A percentile compares a stretch with the other conserved stretches of the same genome.
phyloP scores from a whole-genome alignment of 768 basidiomycete species.

The Coprinellus micaceus region DNA sequence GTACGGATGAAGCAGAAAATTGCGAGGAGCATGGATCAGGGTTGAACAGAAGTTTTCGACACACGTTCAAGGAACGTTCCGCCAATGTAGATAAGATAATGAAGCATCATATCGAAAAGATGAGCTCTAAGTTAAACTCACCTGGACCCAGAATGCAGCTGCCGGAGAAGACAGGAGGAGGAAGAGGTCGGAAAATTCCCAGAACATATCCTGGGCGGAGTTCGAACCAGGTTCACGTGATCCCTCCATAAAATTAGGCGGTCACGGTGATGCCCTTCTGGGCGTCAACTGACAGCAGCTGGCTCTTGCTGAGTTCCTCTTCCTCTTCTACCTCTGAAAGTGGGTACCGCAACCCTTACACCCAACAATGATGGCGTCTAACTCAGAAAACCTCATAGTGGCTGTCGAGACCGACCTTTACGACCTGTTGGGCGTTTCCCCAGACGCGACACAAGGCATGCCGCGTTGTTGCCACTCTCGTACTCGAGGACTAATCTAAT shows the following conservation, averaged over 20 bases:
- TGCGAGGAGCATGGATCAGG: slow-evolving; percentile 35
- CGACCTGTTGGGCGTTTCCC: slow-evolving; percentile 74
- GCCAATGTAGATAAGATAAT: slow-evolving; percentile 90
- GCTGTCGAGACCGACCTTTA: slow-evolving; percentile 78
- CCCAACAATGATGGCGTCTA: background rate
- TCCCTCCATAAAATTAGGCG: too few species aligned
- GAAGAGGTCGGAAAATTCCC: background rate
- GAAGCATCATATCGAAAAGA: slow-evolving; percentile 48
- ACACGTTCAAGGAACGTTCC: slow-evolving; percentile 49
- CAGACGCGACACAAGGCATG: slow-evolving; percentile 68
- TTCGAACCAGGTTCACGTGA: too few species aligned
- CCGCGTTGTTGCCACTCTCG: background rate
- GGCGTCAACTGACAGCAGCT: background rate
- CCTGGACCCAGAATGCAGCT: background rate
- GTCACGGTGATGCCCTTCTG: background rate
- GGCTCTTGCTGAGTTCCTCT: background rate
- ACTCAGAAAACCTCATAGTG: slow-evolving; percentile 41
- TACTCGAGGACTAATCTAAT: background rate
- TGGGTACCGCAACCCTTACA: too few species aligned
- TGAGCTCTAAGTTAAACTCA: slow-evolving; percentile 15
- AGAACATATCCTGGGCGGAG: too few species aligned
- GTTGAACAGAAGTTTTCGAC: slow-evolving; percentile 28
- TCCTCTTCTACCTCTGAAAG: too few species aligned
- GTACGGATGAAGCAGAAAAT: background rate
- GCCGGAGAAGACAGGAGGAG: background rate